A percentile compares a stretch with the other conserved stretches of the same genome.
Evolutionary conservation across 306 rosid genomes (phyloP).

Genomic region (Phaseolus lunatus): DNA sequence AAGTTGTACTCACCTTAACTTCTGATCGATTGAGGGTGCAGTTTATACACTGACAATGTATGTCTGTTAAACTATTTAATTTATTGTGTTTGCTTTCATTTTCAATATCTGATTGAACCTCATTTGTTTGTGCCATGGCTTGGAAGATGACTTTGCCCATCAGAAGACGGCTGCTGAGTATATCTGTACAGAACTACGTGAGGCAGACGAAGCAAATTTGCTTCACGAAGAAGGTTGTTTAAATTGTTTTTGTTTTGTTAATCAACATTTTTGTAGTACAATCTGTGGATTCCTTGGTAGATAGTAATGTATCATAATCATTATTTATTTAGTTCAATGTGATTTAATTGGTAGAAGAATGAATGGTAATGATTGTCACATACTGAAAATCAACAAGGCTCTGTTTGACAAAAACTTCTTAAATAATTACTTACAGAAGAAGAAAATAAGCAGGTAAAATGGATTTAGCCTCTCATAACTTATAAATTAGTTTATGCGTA

Average conservation of each 20-base stretch:
- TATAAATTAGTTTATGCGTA: not conserved
- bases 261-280: constrained; percentile 16
- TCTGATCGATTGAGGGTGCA: not conserved
- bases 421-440: not conserved
- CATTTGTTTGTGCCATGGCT: constrained; percentile 41
- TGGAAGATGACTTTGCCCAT: constrained; percentile 70
- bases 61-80: not conserved
- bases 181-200: constrained; percentile 66
- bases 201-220: constrained; percentile 88
- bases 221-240: constrained; percentile 85
- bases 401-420: not conserved
- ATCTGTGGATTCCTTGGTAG: not conserved
- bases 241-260: not conserved
- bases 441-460: not conserved
- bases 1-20: not conserved
- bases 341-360: constrained; percentile 15
- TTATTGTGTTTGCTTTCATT: not conserved
- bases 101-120: constrained; percentile 39
- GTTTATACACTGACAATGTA: not conserved
- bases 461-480: not conserved
- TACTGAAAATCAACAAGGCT: constrained; percentile 9
- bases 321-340: constrained; percentile 25
- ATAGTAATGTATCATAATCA: constrained; percentile 17
- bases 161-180: constrained; percentile 72
- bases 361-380: constrained; percentile 6